Percentiles rank a stretch among this genome's conserved stretches.
Conservation (phyloP, 2,329 filamentous ascomycete genomes). For the Hymenoscyphus repandus region DNA sequence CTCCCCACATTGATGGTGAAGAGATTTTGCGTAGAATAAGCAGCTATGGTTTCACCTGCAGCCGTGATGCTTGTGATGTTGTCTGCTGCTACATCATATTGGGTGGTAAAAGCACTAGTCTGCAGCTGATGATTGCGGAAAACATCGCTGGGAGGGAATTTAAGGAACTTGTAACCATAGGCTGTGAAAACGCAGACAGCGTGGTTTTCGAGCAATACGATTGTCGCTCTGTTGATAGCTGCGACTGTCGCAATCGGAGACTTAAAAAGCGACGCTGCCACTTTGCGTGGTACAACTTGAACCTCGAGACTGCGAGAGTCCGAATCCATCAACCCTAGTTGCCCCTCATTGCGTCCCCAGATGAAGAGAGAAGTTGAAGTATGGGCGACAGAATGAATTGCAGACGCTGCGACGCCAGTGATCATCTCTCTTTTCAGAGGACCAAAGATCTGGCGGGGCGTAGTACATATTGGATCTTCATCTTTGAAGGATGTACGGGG, state of each 20-base stretch:
- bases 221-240: conserved; percentile 86
- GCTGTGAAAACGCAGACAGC: conserved; percentile 94
- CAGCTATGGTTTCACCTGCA: conserved; percentile 87
- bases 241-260: conserved; percentile 71
- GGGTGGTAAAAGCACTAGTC: conserved; percentile 58
- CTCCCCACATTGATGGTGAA: conserved; percentile 78
- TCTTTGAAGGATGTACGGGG: conserved; percentile 63
- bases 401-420: conserved; percentile 78
- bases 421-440: conserved; percentile 81
- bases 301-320: conserved; percentile 85
- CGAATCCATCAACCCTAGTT: conserved; percentile 89
- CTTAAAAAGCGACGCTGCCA: conserved; percentile 77
- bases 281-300: conserved; percentile 78
- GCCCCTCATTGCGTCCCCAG: conserved; percentile 92
- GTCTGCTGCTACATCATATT: conserved; percentile 60
- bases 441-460: conserved; percentile 86
- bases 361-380: conserved; percentile 79
- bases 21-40: conserved; percentile 71
- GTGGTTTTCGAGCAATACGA: conserved; percentile 76
- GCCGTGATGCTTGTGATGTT: conserved; percentile 72
- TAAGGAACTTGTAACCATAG: conserved; percentile 89
- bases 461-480: conserved; percentile 75
- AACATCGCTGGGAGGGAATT: conserved; percentile 69
- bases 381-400: conserved; percentile 86
- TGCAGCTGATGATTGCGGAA: conserved; percentile 66